Conservation (phyloP, 495 filamentous ascomycete species). For the Neohortaea acidophila region DNA sequence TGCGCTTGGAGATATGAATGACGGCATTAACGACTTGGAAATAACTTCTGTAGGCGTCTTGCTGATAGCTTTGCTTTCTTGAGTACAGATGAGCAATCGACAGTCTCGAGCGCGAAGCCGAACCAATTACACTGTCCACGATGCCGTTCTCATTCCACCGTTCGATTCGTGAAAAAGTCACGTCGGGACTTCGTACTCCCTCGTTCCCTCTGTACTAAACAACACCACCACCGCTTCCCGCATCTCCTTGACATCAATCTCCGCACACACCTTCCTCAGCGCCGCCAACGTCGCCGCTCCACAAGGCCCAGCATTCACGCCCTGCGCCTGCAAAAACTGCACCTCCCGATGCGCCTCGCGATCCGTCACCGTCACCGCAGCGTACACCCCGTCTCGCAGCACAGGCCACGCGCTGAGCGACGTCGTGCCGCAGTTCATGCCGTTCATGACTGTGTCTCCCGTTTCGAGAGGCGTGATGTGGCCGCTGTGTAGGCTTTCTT, state of each 20-base stretch:
- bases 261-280: conserved; percentile 30
- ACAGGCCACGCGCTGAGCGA: conserved; percentile 47
- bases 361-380: conserved; percentile 41
- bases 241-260: conserved; percentile 25
- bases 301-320: conserved; percentile 46
- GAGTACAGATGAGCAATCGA: too few species aligned
- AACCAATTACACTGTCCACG: too few species aligned
- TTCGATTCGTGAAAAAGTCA: too few species aligned
- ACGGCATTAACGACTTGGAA: too few species aligned
- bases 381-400: conserved; percentile 41
- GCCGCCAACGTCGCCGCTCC: conserved; percentile 47
- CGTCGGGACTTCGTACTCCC: conserved; percentile 20
- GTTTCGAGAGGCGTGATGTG: conserved; percentile 32
- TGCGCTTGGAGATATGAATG: too few species aligned
- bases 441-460: conserved; percentile 46
- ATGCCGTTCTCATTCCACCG: too few species aligned
- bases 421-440: conserved; percentile 53
- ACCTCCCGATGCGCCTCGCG: conserved; percentile 39
- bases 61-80: too few species aligned
- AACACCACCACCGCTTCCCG: conserved; percentile 38
- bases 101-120: too few species aligned
- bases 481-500: conserved; percentile 33
- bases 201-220: conserved; percentile 27
- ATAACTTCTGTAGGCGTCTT: too few species aligned
- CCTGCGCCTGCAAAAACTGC: conserved; percentile 30